A percentile compares a stretch with the other conserved stretches of the same genome.
Conservation (phyloP, 2,329 filamentous ascomycete genomes). For the Davidsoniella neocaledoniae region DNA sequence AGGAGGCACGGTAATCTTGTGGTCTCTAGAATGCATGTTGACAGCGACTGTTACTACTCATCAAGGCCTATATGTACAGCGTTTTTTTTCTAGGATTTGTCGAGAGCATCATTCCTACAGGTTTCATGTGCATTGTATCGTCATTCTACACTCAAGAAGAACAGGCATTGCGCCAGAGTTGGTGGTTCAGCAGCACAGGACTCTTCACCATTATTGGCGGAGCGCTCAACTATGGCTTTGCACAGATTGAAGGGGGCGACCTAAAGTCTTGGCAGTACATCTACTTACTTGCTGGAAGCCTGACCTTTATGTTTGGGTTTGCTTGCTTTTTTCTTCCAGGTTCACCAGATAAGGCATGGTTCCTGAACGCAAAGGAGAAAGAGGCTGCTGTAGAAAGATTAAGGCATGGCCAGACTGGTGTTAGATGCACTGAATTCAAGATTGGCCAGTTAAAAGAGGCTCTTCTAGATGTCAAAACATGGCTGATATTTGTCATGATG, state of each 20-base stretch:
- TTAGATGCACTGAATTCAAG: constrained; percentile 45
- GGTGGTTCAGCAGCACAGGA: constrained; percentile 47
- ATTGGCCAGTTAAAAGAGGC: constrained; percentile 39
- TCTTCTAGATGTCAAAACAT: constrained; percentile 42
- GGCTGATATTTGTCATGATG: constrained; percentile 51
- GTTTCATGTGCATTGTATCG: constrained; percentile 25
- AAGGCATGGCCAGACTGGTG: constrained; percentile 44
- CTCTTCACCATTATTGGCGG: constrained; percentile 47
- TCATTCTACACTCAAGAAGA: constrained; percentile 49
- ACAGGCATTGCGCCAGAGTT: constrained; percentile 46
- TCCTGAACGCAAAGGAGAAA: constrained; percentile 44
- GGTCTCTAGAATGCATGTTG: constrained; percentile 50
- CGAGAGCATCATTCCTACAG: constrained; percentile 30
- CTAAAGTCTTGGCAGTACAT: constrained; percentile 54
- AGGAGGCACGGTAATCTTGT: constrained; percentile 44
- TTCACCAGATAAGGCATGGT: constrained; percentile 52
- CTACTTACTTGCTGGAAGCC: constrained; percentile 44
- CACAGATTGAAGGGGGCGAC: constrained; percentile 37
- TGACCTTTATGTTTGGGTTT: constrained; percentile 48
- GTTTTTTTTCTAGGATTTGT: constrained; percentile 47
- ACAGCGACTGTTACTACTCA: constrained; percentile 49
- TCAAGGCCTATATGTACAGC: constrained; percentile 47
- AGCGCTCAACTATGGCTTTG: constrained; percentile 50
- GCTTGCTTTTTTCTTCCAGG: constrained; percentile 50
- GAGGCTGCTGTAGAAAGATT: constrained; percentile 48